phyloP scores from a whole-genome alignment of 768 basidiomycete genomes.

The Auricularia sp. region DNA sequence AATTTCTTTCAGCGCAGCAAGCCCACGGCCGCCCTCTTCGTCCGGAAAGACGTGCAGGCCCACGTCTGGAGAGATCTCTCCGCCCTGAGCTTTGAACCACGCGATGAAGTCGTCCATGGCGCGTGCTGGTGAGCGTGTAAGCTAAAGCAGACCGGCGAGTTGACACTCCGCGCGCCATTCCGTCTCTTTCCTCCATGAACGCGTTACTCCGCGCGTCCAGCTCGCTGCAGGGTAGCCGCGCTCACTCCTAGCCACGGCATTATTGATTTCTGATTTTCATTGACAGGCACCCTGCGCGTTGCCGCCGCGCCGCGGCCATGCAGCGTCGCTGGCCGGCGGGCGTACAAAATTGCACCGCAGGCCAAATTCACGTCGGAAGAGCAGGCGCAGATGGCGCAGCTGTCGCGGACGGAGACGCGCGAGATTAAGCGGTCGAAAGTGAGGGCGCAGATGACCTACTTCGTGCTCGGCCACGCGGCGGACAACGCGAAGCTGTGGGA shows the following conservation, averaged over 20 bases:
- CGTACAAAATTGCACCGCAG: neutral
- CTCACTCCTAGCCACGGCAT: too few relatives aligned
- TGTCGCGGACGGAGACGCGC: neutral
- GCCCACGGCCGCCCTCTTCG: conserved; percentile 52
- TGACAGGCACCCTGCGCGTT: too few relatives aligned
- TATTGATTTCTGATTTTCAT: too few relatives aligned
- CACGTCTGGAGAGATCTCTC: conserved; percentile 30
- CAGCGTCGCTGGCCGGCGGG: neutral
- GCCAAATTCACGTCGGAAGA: neutral
- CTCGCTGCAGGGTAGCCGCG: too few relatives aligned
- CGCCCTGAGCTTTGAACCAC: conserved; percentile 54
- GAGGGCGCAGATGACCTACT: conserved; percentile 42
- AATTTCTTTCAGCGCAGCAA: conserved; percentile 63
- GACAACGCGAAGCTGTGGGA: conserved; percentile 56
- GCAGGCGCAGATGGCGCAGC: neutral
- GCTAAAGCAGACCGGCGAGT: too few relatives aligned
- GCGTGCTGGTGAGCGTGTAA: too few relatives aligned
- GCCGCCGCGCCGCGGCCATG: too few relatives aligned
- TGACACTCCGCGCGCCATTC: too few relatives aligned
- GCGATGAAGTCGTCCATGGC: conserved; percentile 25
- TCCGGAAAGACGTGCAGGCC: conserved; percentile 33
- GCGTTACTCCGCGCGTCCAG: too few relatives aligned
- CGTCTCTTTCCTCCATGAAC: too few relatives aligned
- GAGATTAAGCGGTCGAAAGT: conserved; percentile 10
- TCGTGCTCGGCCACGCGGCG: conserved; percentile 63